Base-by-base conservation (phyloP, 2,329 filamentous ascomycete genomes). In the Aspergillus transmontanensis region DNA sequence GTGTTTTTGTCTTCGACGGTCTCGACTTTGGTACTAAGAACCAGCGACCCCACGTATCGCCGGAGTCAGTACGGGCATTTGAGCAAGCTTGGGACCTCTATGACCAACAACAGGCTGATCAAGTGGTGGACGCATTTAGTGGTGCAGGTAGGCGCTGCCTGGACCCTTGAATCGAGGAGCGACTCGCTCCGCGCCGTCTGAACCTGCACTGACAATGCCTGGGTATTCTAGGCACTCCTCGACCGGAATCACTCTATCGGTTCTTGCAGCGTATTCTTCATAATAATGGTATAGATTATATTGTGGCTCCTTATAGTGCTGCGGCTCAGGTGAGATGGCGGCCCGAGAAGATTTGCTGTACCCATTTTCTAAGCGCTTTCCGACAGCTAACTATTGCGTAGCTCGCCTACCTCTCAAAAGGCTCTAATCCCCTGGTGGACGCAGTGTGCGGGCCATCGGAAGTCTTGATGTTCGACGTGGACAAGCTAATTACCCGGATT, bases 1-100 rank as follows among this genome's bases (percentile, higher is more conserved):
- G 92, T 2, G 82, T 96, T 66, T 98, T 99, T 77, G 85, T 99
- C 58, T 99, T 99, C 79, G 92, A 94, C 76, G 95, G 95, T 41
- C 87, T 97, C 72, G 88, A 93, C 45, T 86, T 93, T 64, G 88
- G 89, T 45, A 91, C 90, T 62, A 90, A 91, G 72, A 89, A 94
- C 72, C 88, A 91, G 54, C 80, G 82, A 12, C 83, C 85, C 64
- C 76, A 76, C 36, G 84, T 89, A 64, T 83, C 88, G 28, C 84
- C 90, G 60, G 85, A 88, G 68, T 86, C 87, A 53, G 87, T 87
- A 30, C 85, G 85, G 56, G 89, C 89, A 68, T 93, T 92, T 58
- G 86, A 91, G 68, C 83, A 89, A 62, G 95, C 94, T 4, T 99
- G 95, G 94, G 86, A 87, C 3, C 81, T 96, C 54, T 99, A 99